Conservation (phyloP, 257 asterid species). For the Knoxia roxburghii region DNA sequence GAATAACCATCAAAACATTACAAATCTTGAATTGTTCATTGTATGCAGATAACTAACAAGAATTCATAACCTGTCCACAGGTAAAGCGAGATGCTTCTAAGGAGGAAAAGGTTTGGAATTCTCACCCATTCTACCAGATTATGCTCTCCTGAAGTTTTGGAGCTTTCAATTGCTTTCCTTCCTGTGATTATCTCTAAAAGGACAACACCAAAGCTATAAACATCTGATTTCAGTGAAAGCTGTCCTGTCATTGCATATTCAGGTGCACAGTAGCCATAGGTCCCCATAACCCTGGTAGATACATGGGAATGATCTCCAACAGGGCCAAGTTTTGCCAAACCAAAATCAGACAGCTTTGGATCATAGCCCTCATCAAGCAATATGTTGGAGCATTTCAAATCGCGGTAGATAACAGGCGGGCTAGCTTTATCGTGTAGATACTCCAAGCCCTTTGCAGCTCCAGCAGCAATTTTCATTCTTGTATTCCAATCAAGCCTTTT, state of each 20-base stretch:
- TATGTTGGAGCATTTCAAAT: conserved; percentile 87
- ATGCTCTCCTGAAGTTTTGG: conserved; percentile 68
- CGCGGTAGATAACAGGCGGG: conserved; percentile 95
- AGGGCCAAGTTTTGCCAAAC: conserved; percentile 93
- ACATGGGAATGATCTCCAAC: conserved; percentile 93
- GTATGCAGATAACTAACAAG: too few species aligned
- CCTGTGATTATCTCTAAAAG: conserved; percentile 90
- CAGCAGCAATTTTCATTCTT: conserved; percentile 93
- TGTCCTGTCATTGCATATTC: conserved; percentile 99
- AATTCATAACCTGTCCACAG: too few species aligned
- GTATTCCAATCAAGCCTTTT: conserved; percentile 76
- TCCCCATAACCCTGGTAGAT: conserved; percentile 96
- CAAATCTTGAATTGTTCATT: too few species aligned
- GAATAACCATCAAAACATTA: not conserved
- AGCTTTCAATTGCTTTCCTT: conserved; percentile 76
- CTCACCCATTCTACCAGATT: conserved; percentile 84
- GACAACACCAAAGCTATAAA: conserved; percentile 93
- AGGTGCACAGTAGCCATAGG: conserved; percentile 96
- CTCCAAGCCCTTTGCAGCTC: conserved; percentile 96
- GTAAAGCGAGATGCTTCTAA: too few species aligned
- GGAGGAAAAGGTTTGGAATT: too few species aligned
- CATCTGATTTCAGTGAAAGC: conserved; percentile 83
- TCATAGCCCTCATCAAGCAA: conserved; percentile 72
- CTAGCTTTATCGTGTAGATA: conserved; percentile 81
- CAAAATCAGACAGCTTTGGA: conserved; percentile 91